Conservation (phyloP, 1,139 yeast species). For the Candida neerlandica region DNA sequence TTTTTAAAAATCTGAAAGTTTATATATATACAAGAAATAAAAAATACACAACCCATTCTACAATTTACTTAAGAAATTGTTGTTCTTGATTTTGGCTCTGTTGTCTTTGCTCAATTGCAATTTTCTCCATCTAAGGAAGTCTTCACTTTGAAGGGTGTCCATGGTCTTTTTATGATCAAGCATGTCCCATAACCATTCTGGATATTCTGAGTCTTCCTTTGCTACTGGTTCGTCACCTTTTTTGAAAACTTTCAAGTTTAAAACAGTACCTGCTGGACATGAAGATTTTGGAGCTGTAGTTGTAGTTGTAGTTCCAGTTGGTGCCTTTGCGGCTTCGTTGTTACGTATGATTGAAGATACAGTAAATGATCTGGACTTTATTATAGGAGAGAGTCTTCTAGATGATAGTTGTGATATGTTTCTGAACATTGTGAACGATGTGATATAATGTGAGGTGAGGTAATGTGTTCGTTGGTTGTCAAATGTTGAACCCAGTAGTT, state of each 20-base stretch:
- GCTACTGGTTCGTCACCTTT: slow-evolving; percentile 90
- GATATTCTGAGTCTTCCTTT: slow-evolving; percentile 82
- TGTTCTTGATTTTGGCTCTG: slow-evolving; percentile 70
- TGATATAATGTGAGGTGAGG: neutral
- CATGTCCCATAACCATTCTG: slow-evolving; percentile 94
- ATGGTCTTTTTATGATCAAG: slow-evolving; percentile 63
- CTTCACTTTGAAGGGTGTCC: slow-evolving; percentile 53
- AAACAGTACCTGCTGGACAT: slow-evolving; percentile 74
- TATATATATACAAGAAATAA: slow-evolving; percentile 10
- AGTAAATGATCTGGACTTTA: slow-evolving; percentile 9
- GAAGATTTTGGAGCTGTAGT: slow-evolving; percentile 33
- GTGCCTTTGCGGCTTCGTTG: neutral
- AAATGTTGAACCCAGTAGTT: neutral
- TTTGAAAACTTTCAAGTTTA: slow-evolving; percentile 77
- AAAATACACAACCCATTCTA: slow-evolving; percentile 16
- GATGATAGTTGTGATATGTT: slow-evolving; percentile 2
- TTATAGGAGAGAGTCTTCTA: slow-evolving; percentile 3
- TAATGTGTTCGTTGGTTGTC: neutral
- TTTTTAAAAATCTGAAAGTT: neutral
- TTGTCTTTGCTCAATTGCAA: slow-evolving; percentile 68
- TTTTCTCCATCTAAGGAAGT: slow-evolving; percentile 69
- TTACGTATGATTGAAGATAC: slow-evolving; percentile 5
- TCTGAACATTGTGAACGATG: slow-evolving; percentile 5
- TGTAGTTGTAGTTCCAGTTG: neutral
- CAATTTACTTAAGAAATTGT: slow-evolving; percentile 69